Percentiles rank a stretch among this genome's conserved stretches.
Conservation (phyloP, 192 early-diverging fungal genomes). For the Gorgonomyces haynaldii region DNA sequence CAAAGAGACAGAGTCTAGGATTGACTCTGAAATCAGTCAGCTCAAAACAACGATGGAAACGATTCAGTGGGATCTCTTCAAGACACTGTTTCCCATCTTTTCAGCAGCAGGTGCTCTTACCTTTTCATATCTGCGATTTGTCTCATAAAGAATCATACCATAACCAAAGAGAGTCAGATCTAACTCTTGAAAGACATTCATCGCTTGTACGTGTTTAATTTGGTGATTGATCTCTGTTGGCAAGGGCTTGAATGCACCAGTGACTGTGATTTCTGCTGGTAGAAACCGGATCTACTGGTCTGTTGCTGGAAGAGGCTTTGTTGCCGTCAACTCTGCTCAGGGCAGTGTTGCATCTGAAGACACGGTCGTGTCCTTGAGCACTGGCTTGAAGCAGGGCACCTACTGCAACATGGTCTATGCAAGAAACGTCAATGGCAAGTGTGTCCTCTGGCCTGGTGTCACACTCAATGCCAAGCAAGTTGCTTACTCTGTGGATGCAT, state of each 20-base stretch:
- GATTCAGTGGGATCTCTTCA: slow-evolving; percentile 60
- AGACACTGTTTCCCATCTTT: slow-evolving; percentile 37
- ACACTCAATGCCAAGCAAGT: slow-evolving; percentile 1
- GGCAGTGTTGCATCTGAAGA: neutral
- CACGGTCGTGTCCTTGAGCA: neutral
- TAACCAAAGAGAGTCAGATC: too few relatives aligned
- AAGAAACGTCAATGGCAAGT: neutral
- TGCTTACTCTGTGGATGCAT: neutral
- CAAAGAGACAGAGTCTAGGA: slow-evolving; percentile 71
- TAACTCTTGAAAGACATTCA: too few relatives aligned
- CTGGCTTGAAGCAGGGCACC: neutral
- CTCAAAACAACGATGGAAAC: slow-evolving; percentile 78
- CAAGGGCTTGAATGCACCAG: neutral
- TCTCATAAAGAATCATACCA: slow-evolving; percentile 14
- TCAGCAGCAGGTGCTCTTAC: slow-evolving; percentile 28
- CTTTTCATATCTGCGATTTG: slow-evolving; percentile 27
- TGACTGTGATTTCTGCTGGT: neutral
- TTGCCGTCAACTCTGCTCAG: slow-evolving; percentile 7
- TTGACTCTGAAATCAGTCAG: slow-evolving; percentile 77
- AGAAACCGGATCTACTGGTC: slow-evolving; percentile 7
- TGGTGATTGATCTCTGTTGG: slow-evolving; percentile 1
- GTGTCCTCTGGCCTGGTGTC: slow-evolving; percentile 5
- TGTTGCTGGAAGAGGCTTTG: slow-evolving; percentile 3
- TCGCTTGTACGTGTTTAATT: too few relatives aligned
- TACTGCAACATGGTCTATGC: slow-evolving; percentile 10